phyloP scores from a whole-genome alignment of 2,329 filamentous ascomycete genomes.

The Elsinoe ampelina region DNA sequence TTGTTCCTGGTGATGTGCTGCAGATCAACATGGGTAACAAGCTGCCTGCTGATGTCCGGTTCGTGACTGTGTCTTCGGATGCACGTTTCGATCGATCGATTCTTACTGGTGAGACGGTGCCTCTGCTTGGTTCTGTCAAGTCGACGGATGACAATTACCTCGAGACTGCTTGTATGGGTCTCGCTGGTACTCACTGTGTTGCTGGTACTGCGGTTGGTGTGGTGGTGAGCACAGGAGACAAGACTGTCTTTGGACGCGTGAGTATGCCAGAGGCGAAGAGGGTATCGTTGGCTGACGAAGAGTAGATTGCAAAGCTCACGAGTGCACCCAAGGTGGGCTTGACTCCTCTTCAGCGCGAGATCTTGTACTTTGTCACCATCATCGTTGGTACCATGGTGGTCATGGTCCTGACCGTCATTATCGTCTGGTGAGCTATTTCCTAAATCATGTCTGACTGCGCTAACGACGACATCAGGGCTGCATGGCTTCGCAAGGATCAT shows the following conservation, averaged over 20 bases:
- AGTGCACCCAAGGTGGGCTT: slow-evolving; percentile 58
- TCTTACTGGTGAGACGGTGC: slow-evolving; percentile 47
- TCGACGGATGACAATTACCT: slow-evolving; percentile 64
- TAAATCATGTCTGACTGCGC: too few species aligned
- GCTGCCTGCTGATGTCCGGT: slow-evolving; percentile 62
- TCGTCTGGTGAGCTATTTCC: too few species aligned
- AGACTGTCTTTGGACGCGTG: slow-evolving; percentile 63
- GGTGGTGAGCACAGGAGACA: slow-evolving; percentile 62
- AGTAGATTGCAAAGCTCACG: slow-evolving; percentile 55
- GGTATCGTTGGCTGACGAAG: not conserved
- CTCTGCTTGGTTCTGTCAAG: slow-evolving; percentile 53
- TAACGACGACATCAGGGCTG: slow-evolving; percentile 42
- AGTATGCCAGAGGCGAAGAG: not conserved
- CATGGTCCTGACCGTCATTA: slow-evolving; percentile 55
- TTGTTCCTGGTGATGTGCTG: slow-evolving; percentile 65
- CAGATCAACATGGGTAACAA: slow-evolving; percentile 63
- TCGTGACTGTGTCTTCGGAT: slow-evolving; percentile 59
- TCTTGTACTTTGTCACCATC: slow-evolving; percentile 61
- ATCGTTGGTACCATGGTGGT: slow-evolving; percentile 59
- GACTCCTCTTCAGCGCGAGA: slow-evolving; percentile 63
- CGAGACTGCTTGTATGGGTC: slow-evolving; percentile 64
- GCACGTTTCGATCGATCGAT: slow-evolving; percentile 65
- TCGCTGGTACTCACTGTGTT: slow-evolving; percentile 72
- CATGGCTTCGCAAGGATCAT: slow-evolving; percentile 58
- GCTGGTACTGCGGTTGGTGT: slow-evolving; percentile 58